Conservation (phyloP, 176 grass and related monocot genomes). For the Oropetium thomaeum region DNA sequence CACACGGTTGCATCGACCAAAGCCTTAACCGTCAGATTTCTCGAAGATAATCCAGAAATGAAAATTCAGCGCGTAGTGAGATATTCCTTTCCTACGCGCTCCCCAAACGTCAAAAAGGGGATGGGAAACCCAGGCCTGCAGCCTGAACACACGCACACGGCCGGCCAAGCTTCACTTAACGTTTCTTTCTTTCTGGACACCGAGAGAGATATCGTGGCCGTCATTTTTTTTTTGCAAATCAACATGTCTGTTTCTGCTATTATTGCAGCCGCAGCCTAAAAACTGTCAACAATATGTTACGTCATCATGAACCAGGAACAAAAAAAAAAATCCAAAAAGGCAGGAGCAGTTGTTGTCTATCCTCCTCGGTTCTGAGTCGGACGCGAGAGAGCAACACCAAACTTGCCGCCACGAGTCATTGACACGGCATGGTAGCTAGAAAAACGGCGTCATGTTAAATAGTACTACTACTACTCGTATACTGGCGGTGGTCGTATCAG, state of each 20-base stretch:
- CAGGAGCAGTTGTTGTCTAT: neutral
- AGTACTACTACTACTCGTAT: too few relatives aligned
- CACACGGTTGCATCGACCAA: neutral
- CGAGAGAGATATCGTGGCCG: neutral
- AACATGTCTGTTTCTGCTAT: neutral
- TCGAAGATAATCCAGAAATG: neutral
- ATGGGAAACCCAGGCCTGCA: constrained; percentile 6
- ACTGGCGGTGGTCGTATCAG: too few relatives aligned
- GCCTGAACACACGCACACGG: neutral
- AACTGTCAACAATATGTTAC: neutral
- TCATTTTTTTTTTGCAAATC: neutral
- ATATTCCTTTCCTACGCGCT: neutral
- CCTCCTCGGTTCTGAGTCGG: constrained; percentile 14
- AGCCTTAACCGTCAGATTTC: neutral
- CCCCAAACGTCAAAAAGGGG: constrained; percentile 16
- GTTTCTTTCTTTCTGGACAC: too few relatives aligned
- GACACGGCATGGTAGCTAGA: neutral
- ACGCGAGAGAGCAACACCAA: neutral
- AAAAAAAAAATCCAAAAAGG: neutral
- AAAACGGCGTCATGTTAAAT: neutral
- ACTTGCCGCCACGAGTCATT: neutral
- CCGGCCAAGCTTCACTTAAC: neutral
- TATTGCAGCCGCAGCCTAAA: neutral
- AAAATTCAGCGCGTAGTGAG: neutral
- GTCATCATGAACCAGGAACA: neutral